These are phyloP conservation scores for Vaccinium myrtillus DNA, from an alignment of 148 eudicot species.

Conservation along the genomic window DNA sequence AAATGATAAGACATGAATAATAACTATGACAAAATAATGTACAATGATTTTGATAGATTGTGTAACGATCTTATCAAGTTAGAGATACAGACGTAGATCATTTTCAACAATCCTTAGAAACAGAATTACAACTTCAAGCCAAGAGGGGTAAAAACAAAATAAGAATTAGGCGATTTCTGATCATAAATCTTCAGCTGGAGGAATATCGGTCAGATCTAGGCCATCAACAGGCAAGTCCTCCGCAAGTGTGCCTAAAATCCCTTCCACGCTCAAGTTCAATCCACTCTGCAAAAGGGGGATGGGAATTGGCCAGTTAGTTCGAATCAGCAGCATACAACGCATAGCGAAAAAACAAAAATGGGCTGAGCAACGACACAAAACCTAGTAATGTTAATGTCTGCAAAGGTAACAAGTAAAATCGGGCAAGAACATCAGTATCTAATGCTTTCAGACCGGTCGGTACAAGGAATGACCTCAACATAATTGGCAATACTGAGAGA, in stretches of 20 bases:
- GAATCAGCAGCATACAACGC: not conserved
- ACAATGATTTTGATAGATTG: not conserved
- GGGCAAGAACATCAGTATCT: not conserved
- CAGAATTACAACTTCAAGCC: not conserved
- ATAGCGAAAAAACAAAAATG: not conserved
- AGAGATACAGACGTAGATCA: not conserved
- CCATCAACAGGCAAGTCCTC: conserved; percentile 73
- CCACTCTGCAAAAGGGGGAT: conserved; percentile 61
- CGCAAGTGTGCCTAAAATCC: conserved; percentile 64
- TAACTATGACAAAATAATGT: no score
- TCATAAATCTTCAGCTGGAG: conserved; percentile 52
- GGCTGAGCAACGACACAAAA: not conserved
- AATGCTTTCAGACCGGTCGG: not conserved
- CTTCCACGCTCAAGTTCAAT: conserved; percentile 75
- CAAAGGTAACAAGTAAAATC: not conserved
- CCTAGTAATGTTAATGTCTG: not conserved
- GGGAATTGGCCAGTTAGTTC: not conserved
- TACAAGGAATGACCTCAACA: not conserved
- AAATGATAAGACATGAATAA: no score
- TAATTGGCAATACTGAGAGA: not conserved
- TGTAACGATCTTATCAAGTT: not conserved
- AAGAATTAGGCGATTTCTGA: not conserved
- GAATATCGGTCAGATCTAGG: conserved; percentile 67
- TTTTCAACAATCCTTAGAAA: conserved; percentile 1
- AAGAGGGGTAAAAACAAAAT: not conserved